Base-by-base conservation (phyloP, 2,329 filamentous ascomycete species). In the Ophiocordyceps unilateralis region DNA sequence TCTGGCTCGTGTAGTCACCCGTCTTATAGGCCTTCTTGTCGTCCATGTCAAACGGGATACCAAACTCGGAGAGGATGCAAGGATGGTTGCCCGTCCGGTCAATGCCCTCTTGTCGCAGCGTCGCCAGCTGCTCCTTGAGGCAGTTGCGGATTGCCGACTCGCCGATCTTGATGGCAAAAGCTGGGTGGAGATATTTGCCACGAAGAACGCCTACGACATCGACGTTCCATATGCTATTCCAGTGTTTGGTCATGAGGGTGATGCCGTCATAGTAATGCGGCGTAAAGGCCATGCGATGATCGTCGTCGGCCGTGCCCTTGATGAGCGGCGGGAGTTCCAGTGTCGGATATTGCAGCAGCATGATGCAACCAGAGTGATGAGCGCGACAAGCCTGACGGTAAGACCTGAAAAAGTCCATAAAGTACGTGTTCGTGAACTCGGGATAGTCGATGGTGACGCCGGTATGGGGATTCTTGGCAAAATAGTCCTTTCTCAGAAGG, bases 21-120 rank as follows among this genome's bases (percentile, higher is more conserved):
- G 86, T 94, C 62, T 86, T 84, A 64, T 98, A 98, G 1, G 91
- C 91, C 55, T 91, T 72, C 61, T 94, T 88, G 50, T 94, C 80
- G 55, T 98, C 89, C 93, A 98, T 96, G 57, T 98, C 91, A 57
- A 94, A 98, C 0, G 91, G 91, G 45, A 98, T 95, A 8, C 91
- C 91, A 54, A 96, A 96, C 57, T 98, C 91, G 1, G 86, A 93
- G 59, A 95, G 77, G 5, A 98, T 64, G 51, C 87, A 86, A 0
- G 91, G 91, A 52, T 93, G 88, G 20, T 83, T 77, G 19, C 91
- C 91, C 68, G 87, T 85, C 46, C 86, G 78, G 44, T 93, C 81
- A n/a, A 82, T 64, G 1, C 89, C 93, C 61, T 98, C 91, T 50
- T 93, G 72, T 41, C 79, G 74, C 42, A 98, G 82, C 1, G 81